A percentile compares a stretch with the other conserved stretches of the same genome.
These are phyloP conservation scores for Coemansia sp. DNA, from an alignment of 192 early-diverging fungal species.

Conservation along the genomic window DNA sequence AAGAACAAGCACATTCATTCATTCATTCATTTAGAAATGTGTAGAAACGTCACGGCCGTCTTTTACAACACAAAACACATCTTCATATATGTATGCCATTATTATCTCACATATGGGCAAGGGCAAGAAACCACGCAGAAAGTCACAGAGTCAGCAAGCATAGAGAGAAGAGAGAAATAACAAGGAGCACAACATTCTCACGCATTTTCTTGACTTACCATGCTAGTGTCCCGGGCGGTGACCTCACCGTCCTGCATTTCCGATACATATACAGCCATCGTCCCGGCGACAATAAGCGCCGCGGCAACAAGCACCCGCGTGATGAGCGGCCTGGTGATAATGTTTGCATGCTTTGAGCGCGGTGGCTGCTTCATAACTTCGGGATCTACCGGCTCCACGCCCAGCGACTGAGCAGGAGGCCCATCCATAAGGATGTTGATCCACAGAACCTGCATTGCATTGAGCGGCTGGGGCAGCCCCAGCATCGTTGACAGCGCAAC, in stretches of 20 bases:
- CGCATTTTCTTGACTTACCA: slow-evolving; percentile 61
- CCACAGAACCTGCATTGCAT: slow-evolving; percentile 99
- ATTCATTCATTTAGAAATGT: no score
- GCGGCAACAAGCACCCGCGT: slow-evolving; percentile 79
- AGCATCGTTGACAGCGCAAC: slow-evolving; percentile 86
- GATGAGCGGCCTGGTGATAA: slow-evolving; percentile 74
- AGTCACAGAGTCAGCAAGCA: no score
- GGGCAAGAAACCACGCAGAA: no score
- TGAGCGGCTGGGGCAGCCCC: slow-evolving; percentile 87
- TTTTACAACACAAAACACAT: no score
- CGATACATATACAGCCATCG: slow-evolving; percentile 75
- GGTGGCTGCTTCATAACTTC: slow-evolving; percentile 89
- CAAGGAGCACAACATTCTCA: no score
- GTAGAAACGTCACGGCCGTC: no score
- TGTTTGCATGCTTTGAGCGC: slow-evolving; percentile 72
- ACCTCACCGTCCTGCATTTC: slow-evolving; percentile 76
- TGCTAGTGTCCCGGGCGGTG: slow-evolving; percentile 80
- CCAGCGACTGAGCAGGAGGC: slow-evolving; percentile 95
- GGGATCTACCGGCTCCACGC: slow-evolving; percentile 93
- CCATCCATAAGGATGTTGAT: slow-evolving; percentile 99
- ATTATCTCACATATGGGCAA: no score
- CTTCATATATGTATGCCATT: no score
- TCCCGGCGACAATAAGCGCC: slow-evolving; percentile 78
- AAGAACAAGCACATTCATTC: no score
- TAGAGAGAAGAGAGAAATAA: no score